Evolutionary conservation across 257 asterid genomes (phyloP), one percentile per base, ranked within the genome.

Genomic region (Solanum commersonii): DNA sequence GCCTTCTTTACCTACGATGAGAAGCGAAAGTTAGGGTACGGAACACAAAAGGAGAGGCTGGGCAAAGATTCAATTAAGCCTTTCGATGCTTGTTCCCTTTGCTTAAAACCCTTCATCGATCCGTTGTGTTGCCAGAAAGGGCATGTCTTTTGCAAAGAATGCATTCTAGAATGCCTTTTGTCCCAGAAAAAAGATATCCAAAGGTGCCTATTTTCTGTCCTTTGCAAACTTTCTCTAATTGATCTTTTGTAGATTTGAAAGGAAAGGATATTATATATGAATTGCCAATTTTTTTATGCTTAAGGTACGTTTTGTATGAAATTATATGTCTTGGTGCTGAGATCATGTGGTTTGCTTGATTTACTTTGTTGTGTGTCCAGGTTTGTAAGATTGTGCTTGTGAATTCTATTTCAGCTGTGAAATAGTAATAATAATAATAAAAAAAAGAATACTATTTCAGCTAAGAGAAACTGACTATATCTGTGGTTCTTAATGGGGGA

Each of bases 1-100:
- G 99, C 99, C 2, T 95, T 92, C 93, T 97, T 97, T 91, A 97
- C 99, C 13, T 96, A 97, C 88, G 99, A 95, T 89, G 99, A 97
- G 98, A 97, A 96, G 95, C 93, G 95, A 91, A 96, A 97, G 93
- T 92, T 97, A 25, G 99, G 99, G 37, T 96, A 96, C 83, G 99
- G 99, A 11, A 96, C 98, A 71, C 99, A 97, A 92, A 96, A 94
- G 92, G 98, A 97, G 95, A 91, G 99, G 68, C 89, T 97, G 34
- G 98, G 98, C 15, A 97, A 88, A 88, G 99, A 97, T 85, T 95
- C 99, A 12, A 95, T 97, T 38, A 97, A 97, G 88, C 98, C 99
- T 1, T 97, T 97, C 87, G 99, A 97, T 81, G 92, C 96, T 1
- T 97, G 99, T 88, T 91, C 90, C 88, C 99, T 97, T 85, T 97